Evolutionary conservation across 2,329 filamentous ascomycete genomes (phyloP).

Genomic region (Venturia asperata): DNA sequence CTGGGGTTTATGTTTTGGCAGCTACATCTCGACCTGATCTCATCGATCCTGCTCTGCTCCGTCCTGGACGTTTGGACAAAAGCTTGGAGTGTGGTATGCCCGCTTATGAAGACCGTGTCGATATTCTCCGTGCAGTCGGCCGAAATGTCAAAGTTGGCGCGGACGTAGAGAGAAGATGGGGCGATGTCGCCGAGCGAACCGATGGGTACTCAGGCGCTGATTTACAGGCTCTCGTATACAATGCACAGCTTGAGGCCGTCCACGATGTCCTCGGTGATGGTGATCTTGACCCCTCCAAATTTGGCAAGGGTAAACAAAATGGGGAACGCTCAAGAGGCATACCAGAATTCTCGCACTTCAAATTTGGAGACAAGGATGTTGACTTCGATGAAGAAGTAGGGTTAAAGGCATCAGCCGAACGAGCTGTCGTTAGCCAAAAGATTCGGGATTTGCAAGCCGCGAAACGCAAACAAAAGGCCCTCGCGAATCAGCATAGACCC

Average conservation of each 20-base stretch:
- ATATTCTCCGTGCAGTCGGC: conserved; percentile 81
- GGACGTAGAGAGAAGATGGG: conserved; percentile 31
- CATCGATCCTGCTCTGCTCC: conserved; percentile 86
- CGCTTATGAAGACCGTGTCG: conserved; percentile 67
- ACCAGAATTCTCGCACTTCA: conserved; percentile 63
- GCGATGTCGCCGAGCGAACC: conserved; percentile 62
- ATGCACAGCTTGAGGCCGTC: conserved; percentile 93
- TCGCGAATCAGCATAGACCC: background rate
- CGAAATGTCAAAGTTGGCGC: conserved; percentile 52
- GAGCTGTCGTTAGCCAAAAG: conserved; percentile 72
- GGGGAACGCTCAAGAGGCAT: conserved; percentile 20
- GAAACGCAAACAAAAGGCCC: conserved; percentile 52
- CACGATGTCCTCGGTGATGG: conserved; percentile 77
- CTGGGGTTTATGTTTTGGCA: conserved; percentile 91
- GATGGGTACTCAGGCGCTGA: conserved; percentile 93
- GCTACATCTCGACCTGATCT: conserved; percentile 89
- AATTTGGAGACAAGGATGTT: conserved; percentile 56
- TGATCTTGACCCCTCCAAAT: conserved; percentile 32
- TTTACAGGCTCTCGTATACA: conserved; percentile 89
- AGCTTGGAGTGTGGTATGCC: conserved; percentile 88
- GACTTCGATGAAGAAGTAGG: conserved; percentile 30
- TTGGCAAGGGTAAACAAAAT: conserved; percentile 25
- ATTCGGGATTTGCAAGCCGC: conserved; percentile 70
- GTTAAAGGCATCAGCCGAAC: conserved; percentile 60
- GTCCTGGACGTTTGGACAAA: conserved; percentile 90